Conservation (phyloP, 2,329 filamentous ascomycete species). For the Ophiostoma fasciatum region DNA sequence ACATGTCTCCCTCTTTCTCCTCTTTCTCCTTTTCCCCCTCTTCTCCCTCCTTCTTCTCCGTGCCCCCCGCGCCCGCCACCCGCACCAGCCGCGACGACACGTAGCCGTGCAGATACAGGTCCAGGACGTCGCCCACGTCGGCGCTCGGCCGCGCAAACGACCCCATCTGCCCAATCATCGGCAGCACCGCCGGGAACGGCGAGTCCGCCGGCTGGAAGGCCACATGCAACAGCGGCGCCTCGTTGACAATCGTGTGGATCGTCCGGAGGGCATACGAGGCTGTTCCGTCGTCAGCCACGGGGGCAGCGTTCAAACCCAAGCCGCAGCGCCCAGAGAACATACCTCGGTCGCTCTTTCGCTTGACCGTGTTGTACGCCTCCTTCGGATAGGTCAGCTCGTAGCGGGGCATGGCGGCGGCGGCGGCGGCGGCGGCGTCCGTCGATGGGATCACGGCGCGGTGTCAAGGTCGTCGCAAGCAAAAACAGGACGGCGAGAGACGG, state of each 20-base stretch:
- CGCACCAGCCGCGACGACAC: slow-evolving; percentile 66
- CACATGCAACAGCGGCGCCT: slow-evolving; percentile 60
- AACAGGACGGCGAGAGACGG: no score
- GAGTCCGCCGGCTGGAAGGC: slow-evolving; percentile 53
- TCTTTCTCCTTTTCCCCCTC: no score
- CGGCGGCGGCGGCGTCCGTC: no score
- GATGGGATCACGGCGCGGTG: no score
- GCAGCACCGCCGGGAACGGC: slow-evolving; percentile 62
- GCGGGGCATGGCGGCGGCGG: slow-evolving; percentile 23
- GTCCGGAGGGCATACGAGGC: slow-evolving; percentile 56
- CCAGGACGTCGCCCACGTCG: slow-evolving; percentile 47
- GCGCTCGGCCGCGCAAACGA: slow-evolving; percentile 50
- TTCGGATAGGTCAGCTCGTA: slow-evolving; percentile 45
- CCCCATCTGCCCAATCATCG: slow-evolving; percentile 76
- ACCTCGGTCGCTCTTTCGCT: slow-evolving; percentile 52
- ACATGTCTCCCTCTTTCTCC: no score
- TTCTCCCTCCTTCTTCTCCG: no score
- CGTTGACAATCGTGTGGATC: slow-evolving; percentile 65
- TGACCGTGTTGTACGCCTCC: slow-evolving; percentile 47
- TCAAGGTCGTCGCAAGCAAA: no score
- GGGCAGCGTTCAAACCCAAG: not conserved
- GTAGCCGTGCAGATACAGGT: slow-evolving; percentile 75
- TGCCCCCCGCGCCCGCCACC: slow-evolving; percentile 38
- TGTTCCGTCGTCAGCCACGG: slow-evolving; percentile 17
- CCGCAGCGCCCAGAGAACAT: slow-evolving; percentile 9